phyloP scores from a whole-genome alignment of 192 early-diverging fungal genomes.

The Coemansia sp. region DNA sequence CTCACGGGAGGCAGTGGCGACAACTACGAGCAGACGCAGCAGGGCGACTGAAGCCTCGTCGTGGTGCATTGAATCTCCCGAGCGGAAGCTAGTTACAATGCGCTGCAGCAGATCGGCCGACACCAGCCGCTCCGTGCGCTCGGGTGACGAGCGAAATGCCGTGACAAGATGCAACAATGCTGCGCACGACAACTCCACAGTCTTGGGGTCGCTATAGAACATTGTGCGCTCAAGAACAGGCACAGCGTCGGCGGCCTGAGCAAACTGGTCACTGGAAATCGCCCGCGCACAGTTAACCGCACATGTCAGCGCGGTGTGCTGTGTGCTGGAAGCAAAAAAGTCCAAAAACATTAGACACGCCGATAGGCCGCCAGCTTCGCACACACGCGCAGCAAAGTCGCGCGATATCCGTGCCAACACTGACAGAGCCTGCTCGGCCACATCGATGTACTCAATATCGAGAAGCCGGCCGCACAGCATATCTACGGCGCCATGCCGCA shows the following conservation, averaged over 20 bases:
- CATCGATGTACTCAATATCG: constrained; percentile 87
- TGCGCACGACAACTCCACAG: constrained; percentile 66
- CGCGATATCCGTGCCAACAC: constrained; percentile 69
- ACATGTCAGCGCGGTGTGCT: constrained; percentile 73
- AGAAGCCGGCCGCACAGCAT: constrained; percentile 72
- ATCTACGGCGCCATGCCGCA: constrained; percentile 63
- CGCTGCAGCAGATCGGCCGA: constrained; percentile 55
- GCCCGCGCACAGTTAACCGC: constrained; percentile 63
- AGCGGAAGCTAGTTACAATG: constrained; percentile 56
- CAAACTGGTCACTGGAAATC: constrained; percentile 54
- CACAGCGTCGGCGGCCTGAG: constrained; percentile 61
- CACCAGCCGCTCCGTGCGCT: constrained; percentile 58
- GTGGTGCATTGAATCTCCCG: constrained; percentile 30
- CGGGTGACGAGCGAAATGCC: constrained; percentile 55
- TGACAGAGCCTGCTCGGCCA: constrained; percentile 81
- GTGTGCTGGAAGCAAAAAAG: constrained; percentile 82
- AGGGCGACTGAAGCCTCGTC: neutral
- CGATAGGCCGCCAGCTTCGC: constrained; percentile 64
- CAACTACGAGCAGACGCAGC: constrained; percentile 18
- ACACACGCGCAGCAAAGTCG: constrained; percentile 25
- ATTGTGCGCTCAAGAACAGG: constrained; percentile 70
- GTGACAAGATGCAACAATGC: constrained; percentile 62
- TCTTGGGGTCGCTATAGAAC: constrained; percentile 64
- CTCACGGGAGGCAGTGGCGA: constrained; percentile 10
- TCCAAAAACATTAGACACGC: constrained; percentile 82